Evolutionary conservation across 1,139 yeast species (phyloP), one percentile per base, ranked within the genome.

Genomic region (Zygosaccharomyces pseudobailii): DNA sequence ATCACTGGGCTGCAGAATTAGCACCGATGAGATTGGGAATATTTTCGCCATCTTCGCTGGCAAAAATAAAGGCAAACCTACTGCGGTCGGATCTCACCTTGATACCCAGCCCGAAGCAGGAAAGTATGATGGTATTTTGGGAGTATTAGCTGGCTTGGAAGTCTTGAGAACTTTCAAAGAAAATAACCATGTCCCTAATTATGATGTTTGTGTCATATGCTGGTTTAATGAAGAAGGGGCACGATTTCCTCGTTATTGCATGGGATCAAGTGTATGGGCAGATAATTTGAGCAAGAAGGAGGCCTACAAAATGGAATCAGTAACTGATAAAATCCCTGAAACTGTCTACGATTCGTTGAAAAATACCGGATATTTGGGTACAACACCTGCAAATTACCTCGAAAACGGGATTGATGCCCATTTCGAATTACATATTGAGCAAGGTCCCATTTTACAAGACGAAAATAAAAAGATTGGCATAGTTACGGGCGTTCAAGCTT

Each of bases 211-310:
- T 4, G 73, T 80, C 7, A 72, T 83, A 39, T 72, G 79, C 59
- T 84, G 90, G 90, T 80, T 84, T 58, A 84, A 84, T 59, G 90
- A 84, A 62, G 90, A 84, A 69, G 90, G 90, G 39, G 88, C 89
- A 0, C 67, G 90, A 42, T 84, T 83, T 60, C 86, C 89, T 5
- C 72, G 76, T 66, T 74, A 83, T 38, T 74, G 80, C 65, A 79
- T 82, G 75, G 76, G 84, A 0, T 77, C 84, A 6, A 75, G 81
- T 8, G 87, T 82, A 1, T 84, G 87, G 86, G 78, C 86, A 0
- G 84, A 76, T 6, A 60, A 68, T 20, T 62, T 71, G 35, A 57
- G 72, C 2, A 66, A 74, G 49, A 76, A 81, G 46, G 73, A 72
- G 4, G 76, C 78, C 5, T 79, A 80, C 53, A 62, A 65, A 3